These are phyloP conservation scores for Besnoitia besnoiti DNA, from an alignment of 169 alveolate genomes.

Conservation along the genomic window DNA sequence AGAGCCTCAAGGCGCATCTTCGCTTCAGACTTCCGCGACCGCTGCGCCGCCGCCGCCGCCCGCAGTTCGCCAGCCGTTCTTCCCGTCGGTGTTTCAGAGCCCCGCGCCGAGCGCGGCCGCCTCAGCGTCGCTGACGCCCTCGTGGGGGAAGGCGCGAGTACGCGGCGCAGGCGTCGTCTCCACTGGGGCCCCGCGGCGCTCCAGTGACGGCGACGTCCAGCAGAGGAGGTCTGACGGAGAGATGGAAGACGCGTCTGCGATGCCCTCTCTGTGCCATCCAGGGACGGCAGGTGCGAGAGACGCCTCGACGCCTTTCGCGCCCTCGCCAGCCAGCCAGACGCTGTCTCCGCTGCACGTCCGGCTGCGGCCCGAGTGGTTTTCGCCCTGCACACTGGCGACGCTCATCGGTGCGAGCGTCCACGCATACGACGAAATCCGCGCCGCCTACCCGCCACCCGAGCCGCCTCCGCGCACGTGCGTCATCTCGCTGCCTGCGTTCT, in stretches of 20 bases:
- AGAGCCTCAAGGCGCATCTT: not conserved
- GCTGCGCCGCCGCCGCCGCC: conserved; percentile 7
- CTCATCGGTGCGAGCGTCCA: conserved; percentile 28
- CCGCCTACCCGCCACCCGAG: conserved; percentile 26
- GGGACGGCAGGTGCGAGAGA: not conserved
- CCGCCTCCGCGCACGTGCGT: conserved; percentile 11
- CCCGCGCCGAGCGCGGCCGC: not conserved
- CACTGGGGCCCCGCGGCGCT: not conserved
- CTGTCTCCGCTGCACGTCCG: not conserved
- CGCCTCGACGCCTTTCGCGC: not conserved
- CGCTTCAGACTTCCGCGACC: not conserved
- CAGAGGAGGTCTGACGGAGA: not conserved
- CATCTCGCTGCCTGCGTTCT: conserved; percentile 33
- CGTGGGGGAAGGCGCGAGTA: not conserved
- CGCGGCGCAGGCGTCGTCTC: not conserved
- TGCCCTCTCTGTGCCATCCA: not conserved
- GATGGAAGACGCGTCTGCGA: not conserved
- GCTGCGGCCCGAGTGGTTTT: conserved; percentile 20
- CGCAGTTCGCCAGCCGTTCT: conserved; percentile 26
- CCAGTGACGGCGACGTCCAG: not conserved
- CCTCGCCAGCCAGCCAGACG: not conserved
- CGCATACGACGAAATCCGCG: not conserved
- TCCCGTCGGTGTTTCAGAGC: not conserved
- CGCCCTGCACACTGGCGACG: conserved; percentile 19
- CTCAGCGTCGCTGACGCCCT: not conserved